Conservation (phyloP, 164 flowering plant genomes). For the Echeveria elegans region DNA sequence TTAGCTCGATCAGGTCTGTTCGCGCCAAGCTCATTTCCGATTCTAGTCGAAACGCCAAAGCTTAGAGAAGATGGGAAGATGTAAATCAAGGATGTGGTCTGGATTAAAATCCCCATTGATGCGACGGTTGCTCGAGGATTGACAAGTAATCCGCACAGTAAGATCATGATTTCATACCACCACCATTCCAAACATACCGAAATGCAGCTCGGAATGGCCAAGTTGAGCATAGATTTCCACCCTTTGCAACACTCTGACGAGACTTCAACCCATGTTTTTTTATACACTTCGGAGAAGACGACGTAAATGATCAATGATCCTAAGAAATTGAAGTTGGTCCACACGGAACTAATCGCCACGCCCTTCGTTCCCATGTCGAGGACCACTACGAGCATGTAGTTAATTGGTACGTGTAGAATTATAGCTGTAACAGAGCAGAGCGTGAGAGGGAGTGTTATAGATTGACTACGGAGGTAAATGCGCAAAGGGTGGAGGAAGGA, state of each 20-base stretch:
- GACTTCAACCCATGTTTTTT: constrained; percentile 50
- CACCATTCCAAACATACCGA: constrained; percentile 85
- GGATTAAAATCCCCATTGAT: constrained; percentile 75
- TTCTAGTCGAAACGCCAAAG: constrained; percentile 62
- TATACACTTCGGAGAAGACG: constrained; percentile 31
- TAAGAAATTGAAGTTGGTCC: constrained; percentile 52
- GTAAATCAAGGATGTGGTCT: constrained; percentile 69
- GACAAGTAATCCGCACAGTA: constrained; percentile 50
- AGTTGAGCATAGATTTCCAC: constrained; percentile 36
- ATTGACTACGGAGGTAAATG: constrained; percentile 58
- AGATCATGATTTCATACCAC: constrained; percentile 86
- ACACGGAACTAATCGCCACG: constrained; percentile 50
- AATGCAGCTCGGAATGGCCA: constrained; percentile 71
- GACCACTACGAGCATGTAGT: constrained; percentile 43
- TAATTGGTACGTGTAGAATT: constrained; percentile 61
- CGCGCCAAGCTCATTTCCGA: constrained; percentile 68
- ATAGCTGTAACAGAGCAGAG: constrained; percentile 47
- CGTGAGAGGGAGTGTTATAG: constrained; percentile 63
- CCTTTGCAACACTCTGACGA: constrained; percentile 33
- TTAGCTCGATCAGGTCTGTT: constrained; percentile 38
- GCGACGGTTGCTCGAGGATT: constrained; percentile 69
- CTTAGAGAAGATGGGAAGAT: constrained; percentile 76
- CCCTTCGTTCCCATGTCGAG: constrained; percentile 53
- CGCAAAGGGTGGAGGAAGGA: constrained; percentile 65
- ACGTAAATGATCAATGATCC: constrained; percentile 34